Evolutionary conservation across 345 rosid species (phyloP), one percentile per base, ranked within the genome.

Genomic region (Pistacia atlantica): DNA sequence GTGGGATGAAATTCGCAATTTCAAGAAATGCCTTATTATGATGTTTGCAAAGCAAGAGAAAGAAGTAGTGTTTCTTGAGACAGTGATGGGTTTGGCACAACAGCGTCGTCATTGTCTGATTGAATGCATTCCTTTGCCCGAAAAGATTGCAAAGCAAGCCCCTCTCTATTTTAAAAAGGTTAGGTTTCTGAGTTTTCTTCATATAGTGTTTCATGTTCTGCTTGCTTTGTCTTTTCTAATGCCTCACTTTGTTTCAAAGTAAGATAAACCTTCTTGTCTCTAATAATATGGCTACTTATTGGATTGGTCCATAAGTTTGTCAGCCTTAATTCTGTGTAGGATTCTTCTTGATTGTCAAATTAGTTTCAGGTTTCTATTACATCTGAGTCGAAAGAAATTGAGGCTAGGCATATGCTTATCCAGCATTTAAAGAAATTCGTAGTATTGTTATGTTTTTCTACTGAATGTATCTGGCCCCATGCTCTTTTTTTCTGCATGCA

Each of bases 1-100:
- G 61, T 91, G 97, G 99, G 95, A 89, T 16, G 97, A 96, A 87
- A 91, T 96, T 51, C 93, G 95, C 4, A 93, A 93, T 67, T 93
- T 91, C 86, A 90, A 96, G 81, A 96, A 93, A 83, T 93, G 99
- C 83, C 91, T 96, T 38, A 90, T 92, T 65, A 90, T 87, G 95
- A 88, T 96, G 98, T 92, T 88, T 81, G 92, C 89, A 4, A 89
- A 91, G 87, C 91, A 92, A 80, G 97, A 90, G 51, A 96, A 91
- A 83, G 97, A 92, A 8, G 72, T 89, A 17, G 85, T 95, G 68
- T 96, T 96, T 83, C 90, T 96, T 55, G 97, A 93, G 82, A 93
- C 99, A 0, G 98, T 96, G 69, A 88, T 92, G 84, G 89, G 90
- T 8, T 85, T 96, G 84, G 86, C 94, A 28, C 90, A 88, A 79